A percentile compares a stretch with the other conserved stretches of the same genome.
Conservation (phyloP, 2,329 filamentous ascomycete species). For the Monilinia aucupariae region DNA sequence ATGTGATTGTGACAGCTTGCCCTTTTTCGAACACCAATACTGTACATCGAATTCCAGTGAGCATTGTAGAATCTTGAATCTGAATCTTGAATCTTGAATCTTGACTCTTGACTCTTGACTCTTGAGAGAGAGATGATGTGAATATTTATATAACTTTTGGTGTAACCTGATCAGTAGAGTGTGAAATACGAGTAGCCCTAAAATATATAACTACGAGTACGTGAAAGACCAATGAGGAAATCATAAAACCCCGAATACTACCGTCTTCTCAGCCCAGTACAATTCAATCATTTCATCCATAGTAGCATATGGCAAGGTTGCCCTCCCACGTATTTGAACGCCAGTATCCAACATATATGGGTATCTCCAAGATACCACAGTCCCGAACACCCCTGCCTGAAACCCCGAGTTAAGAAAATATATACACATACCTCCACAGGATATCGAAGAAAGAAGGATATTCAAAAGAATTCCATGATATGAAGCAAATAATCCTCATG, state of each 20-base stretch:
- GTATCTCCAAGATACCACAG: neutral
- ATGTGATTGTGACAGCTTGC: too few relatives aligned
- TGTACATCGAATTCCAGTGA: too few relatives aligned
- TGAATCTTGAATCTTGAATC: too few relatives aligned
- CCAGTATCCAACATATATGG: neutral
- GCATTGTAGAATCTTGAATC: too few relatives aligned
- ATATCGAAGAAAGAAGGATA: neutral
- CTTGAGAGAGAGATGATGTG: too few relatives aligned
- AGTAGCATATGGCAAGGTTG: neutral
- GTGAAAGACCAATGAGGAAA: neutral
- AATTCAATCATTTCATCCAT: neutral
- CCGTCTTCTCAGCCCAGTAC: neutral
- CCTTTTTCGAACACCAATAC: too few relatives aligned
- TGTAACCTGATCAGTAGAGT: too few relatives aligned
- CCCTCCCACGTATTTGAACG: conserved; percentile 8
- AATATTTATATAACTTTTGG: too few relatives aligned
- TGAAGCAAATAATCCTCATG: neutral
- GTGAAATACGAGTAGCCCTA: too few relatives aligned
- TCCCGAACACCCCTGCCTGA: neutral
- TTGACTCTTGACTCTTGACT: too few relatives aligned
- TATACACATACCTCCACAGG: neutral
- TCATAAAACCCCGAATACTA: too few relatives aligned
- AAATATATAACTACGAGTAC: too few relatives aligned
- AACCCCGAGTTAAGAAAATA: neutral
- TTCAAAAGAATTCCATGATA: neutral